These are phyloP conservation scores for Didymellaceae sp. DNA, from an alignment of 2,329 filamentous ascomycete species.

Conservation along the genomic window DNA sequence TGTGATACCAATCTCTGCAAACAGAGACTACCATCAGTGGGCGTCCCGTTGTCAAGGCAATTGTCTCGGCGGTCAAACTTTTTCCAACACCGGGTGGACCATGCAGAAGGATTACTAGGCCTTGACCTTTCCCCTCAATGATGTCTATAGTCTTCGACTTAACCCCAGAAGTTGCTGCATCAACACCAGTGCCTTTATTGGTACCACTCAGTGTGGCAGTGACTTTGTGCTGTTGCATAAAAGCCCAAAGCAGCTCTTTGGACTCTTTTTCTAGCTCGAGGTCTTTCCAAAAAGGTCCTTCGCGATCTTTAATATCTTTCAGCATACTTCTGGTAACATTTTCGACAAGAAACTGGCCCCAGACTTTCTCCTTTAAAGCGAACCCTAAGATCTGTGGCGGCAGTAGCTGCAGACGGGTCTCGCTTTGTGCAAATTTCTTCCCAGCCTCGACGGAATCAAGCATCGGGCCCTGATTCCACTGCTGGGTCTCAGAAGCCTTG, in stretches of 20 bases:
- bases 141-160: neutral
- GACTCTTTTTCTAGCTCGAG: conserved; percentile 4
- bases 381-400: conserved; percentile 10
- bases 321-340: neutral
- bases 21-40: conserved; percentile 21
- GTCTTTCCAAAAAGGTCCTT: conserved; percentile 7
- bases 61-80: conserved; percentile 31
- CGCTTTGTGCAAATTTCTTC: neutral
- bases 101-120: conserved; percentile 37
- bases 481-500: neutral
- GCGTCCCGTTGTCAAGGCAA: conserved; percentile 30
- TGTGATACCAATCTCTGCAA: conserved; percentile 9
- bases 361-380: conserved; percentile 7
- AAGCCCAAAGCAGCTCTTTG: conserved; percentile 6
- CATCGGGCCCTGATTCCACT: neutral
- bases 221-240: conserved; percentile 9
- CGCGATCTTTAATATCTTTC: neutral
- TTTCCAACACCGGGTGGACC: conserved; percentile 39
- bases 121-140: conserved; percentile 52
- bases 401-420: conserved; percentile 4
- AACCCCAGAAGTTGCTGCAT: neutral
- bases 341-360: conserved; percentile 10
- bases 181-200: neutral
- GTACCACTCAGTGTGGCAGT: neutral
- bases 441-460: neutral